Evolutionary conservation across 2,329 filamentous ascomycete genomes (phyloP).

Genomic region (Colletotrichum sp.): DNA sequence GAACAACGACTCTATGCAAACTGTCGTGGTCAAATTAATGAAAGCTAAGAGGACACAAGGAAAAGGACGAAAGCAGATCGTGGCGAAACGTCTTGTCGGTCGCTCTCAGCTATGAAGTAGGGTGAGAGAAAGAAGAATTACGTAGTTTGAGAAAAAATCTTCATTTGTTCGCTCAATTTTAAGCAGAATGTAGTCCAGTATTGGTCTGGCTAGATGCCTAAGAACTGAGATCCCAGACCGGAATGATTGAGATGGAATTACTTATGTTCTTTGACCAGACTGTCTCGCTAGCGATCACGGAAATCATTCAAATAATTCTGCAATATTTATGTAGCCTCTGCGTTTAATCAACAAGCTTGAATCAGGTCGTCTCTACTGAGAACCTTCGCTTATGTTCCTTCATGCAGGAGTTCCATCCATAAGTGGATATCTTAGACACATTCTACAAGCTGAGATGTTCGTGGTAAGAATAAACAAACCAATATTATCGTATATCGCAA

Average conservation of each 20-base stretch:
- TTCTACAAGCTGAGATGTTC: too few species aligned
- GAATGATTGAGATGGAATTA: not conserved
- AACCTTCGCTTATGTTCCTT: too few species aligned
- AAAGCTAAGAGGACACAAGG: not conserved
- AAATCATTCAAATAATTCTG: too few species aligned
- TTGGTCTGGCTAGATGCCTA: fast-evolving
- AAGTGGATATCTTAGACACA: too few species aligned
- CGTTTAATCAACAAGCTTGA: too few species aligned
- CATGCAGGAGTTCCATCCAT: too few species aligned
- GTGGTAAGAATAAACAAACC: not conserved
- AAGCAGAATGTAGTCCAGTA: too few species aligned
- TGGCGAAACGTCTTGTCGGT: not conserved
- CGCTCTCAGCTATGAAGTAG: not conserved
- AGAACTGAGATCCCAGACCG: not conserved
- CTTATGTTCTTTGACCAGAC: not conserved
- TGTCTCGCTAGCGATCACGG: fast-evolving
- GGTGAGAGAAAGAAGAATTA: too few species aligned
- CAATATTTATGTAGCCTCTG: fast-evolving
- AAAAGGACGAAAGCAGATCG: not conserved
- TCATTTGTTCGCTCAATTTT: too few species aligned
- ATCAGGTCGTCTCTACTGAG: too few species aligned
- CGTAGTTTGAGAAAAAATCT: too few species aligned
- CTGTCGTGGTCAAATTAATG: not conserved
- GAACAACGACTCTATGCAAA: not conserved
- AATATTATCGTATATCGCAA: fast-evolving